Evolutionary conservation across 306 rosid genomes (phyloP).

Genomic region (Fragaria ananassa): DNA sequence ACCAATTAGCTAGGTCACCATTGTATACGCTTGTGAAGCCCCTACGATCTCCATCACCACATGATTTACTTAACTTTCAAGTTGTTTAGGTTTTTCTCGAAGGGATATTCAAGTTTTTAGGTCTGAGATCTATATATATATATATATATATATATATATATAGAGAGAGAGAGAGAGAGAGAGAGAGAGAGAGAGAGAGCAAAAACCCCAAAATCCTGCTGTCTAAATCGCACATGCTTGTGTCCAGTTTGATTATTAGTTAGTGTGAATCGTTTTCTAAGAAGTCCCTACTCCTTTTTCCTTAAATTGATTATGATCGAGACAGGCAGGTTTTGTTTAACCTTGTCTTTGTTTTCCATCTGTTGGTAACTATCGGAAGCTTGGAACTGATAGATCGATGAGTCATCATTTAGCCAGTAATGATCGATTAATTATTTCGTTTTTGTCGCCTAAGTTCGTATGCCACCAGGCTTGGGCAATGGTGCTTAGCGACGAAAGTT

Average conservation of each 20-base stretch:
- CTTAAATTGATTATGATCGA: background rate
- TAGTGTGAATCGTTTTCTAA: background rate
- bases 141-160: too few species aligned
- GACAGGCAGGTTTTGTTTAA: background rate
- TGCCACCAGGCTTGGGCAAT: too few species aligned
- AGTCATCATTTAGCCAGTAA: background rate
- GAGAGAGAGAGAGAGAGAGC: too few species aligned
- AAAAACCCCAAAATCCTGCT: background rate
- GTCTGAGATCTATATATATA: too few species aligned
- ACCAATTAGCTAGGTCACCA: background rate
- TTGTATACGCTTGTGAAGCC: background rate
- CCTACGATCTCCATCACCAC: slow-evolving; percentile 5
- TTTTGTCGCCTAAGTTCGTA: too few species aligned
- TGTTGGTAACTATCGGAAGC: background rate
- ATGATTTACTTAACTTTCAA: slow-evolving; percentile 1
- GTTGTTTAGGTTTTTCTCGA: background rate
- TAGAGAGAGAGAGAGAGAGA: too few species aligned
- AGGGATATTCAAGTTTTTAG: background rate
- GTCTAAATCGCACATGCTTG: slow-evolving; percentile 19
- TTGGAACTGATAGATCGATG: background rate
- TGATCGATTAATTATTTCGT: too few species aligned
- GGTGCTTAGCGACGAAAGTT: too few species aligned
- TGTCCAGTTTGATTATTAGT: background rate
- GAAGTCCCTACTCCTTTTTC: background rate
- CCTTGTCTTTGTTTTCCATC: background rate